A percentile compares a stretch with the other conserved stretches of the same genome.
Evolutionary conservation across 352 stramenopile species (phyloP).

Genomic region (Phytophthora litchii): DNA sequence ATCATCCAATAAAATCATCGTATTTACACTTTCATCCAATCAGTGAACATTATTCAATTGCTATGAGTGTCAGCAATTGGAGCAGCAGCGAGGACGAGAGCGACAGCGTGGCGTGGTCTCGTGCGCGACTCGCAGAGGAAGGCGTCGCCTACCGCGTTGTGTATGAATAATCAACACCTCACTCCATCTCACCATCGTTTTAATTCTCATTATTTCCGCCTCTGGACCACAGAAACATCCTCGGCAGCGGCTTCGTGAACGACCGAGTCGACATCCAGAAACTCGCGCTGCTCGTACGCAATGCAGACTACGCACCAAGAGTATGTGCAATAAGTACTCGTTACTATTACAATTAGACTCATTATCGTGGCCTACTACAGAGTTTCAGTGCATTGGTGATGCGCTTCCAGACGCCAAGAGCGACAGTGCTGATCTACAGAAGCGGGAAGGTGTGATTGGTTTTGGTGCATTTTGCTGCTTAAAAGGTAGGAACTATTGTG

Average conservation of each 20-base stretch:
- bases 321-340: conserved; percentile 24
- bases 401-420: conserved; percentile 61
- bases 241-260: conserved; percentile 65
- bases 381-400: conserved; percentile 71
- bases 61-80: conserved; percentile 32
- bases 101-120: conserved; percentile 38
- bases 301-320: conserved; percentile 69
- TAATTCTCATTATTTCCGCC: conserved; percentile 2
- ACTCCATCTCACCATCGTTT: background rate
- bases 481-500: background rate
- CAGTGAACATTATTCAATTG: conserved; percentile 14
- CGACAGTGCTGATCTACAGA: conserved; percentile 64
- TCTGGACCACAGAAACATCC: conserved; percentile 52
- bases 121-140: conserved; percentile 49
- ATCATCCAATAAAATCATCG: conserved; percentile 1
- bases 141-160: conserved; percentile 63
- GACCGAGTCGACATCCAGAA: conserved; percentile 60
- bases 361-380: conserved; percentile 19
- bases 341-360: background rate
- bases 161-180: conserved; percentile 31
- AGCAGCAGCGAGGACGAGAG: conserved; percentile 32
- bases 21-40: conserved; percentile 14
- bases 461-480: background rate
- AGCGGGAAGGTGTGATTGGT: conserved; percentile 61
- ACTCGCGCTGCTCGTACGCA: conserved; percentile 70